Base-by-base conservation (phyloP, 352 stramenopile genomes). In the Globisporangium paddicum region DNA sequence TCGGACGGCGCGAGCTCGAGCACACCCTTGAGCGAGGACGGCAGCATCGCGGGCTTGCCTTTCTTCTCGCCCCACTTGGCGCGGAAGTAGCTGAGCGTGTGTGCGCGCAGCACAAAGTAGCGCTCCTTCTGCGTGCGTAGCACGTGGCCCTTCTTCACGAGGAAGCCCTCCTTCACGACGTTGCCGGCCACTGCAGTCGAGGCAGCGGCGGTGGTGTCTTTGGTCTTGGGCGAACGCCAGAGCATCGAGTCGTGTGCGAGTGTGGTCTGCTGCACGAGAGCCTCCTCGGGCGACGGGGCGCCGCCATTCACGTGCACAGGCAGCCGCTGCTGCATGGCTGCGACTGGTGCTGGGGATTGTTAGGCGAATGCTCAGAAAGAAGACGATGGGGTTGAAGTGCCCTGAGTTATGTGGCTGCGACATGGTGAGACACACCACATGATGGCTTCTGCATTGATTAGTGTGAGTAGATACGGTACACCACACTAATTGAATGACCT, bases 81-180 rank as follows among this genome's bases (percentile, higher is more conserved):
- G 49, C 63, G 63, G 49, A 74, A 84, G 63, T 84, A 84, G 47
- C 70, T 73, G 44, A 84, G 70, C 21, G 68, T 68, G 50, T 75
- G 57, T 41, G 64, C 56, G 1, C 71, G 67, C 26, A 84, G 66
- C 35, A 82, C 65, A 38, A 84, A 79, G 56, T 77, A 80, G 3
- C 75, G 68, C 54, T 82, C 72, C 45, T 81, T 84, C n/a, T 75
- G 72, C 19, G 75, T 84, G 40, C 70, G 75, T 65, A 84, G 56
- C 60, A 84, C 53, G 40, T 84, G 75, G 0, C 75, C 75, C 40
- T 84, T 84, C 55, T 84, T 84, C 23, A 73, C 58, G 35, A 84
- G 67, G 53, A 77, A 75, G 2, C 75, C 75, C n/a, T 74, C 69
- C 55, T 71, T 70, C 41, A 66, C 45, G 38, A 69, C 51, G 16